These are phyloP conservation scores for Fusarium lateritium DNA, from an alignment of 2,329 filamentous ascomycete genomes.

Conservation along the genomic window DNA sequence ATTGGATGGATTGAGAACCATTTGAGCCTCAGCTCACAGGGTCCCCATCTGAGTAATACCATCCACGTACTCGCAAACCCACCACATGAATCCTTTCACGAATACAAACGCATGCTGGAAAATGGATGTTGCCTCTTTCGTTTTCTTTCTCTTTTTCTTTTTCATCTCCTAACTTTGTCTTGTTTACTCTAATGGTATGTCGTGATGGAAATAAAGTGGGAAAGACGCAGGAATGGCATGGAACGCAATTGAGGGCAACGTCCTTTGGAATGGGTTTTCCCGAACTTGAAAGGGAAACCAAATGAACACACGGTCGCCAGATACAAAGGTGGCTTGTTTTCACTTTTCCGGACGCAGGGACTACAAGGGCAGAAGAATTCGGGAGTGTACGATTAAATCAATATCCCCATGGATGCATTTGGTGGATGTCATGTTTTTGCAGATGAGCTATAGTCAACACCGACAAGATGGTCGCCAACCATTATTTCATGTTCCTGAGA, in stretches of 20 bases:
- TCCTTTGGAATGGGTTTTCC: conserved; percentile 1
- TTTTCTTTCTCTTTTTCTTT: conserved; percentile 6
- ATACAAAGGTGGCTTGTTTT: conserved; percentile 15
- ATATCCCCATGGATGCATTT: conserved; percentile 27
- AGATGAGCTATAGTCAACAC: conserved; percentile 28
- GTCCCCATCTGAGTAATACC: too few species aligned
- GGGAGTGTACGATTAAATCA: conserved; percentile 33
- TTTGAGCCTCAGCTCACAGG: too few species aligned
- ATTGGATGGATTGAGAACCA: too few species aligned
- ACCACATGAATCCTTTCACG: conserved; percentile 25
- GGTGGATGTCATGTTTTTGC: conserved; percentile 27
- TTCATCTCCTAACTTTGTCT: neutral
- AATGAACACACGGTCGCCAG: conserved; percentile 11
- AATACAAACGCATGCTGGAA: conserved; percentile 27
- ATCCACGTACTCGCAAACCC: neutral
- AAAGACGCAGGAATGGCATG: conserved; percentile 27
- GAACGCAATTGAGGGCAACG: conserved; percentile 14
- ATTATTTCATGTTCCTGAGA: neutral
- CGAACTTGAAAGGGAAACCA: neutral
- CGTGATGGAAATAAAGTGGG: conserved; percentile 25
- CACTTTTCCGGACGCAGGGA: conserved; percentile 31
- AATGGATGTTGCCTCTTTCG: neutral
- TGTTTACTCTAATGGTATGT: conserved; percentile 36
- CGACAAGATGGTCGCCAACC: conserved; percentile 5
- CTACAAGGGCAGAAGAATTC: conserved; percentile 11